Percentiles rank a stretch among this genome's conserved stretches.
phyloP scores from a whole-genome alignment of 257 asterid genomes.

The Plantago ovata region DNA sequence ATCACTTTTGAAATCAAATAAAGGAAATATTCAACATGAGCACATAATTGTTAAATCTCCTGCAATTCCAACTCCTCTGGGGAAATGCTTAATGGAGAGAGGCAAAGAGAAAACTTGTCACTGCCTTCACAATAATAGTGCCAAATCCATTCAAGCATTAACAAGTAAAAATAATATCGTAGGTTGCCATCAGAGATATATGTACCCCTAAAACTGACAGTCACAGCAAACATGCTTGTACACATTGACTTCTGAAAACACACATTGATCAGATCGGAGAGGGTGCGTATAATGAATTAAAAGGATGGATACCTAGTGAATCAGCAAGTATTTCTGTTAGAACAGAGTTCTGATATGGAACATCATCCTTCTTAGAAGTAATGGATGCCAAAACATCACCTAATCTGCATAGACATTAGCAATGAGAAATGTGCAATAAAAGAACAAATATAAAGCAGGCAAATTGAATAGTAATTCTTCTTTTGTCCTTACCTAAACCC shows the following conservation, averaged over 20 bases:
- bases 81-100: no score
- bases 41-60: no score
- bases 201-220: slow-evolving; percentile 13
- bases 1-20: no score
- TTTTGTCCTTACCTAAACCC: no score
- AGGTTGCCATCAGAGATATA: slow-evolving; percentile 12
- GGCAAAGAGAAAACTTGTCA: neutral
- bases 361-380: slow-evolving; percentile 67
- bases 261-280: slow-evolving; percentile 9
- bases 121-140: neutral
- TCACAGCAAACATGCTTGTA: slow-evolving; percentile 1
- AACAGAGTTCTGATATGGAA: slow-evolving; percentile 81
- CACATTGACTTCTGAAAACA: slow-evolving; percentile 8
- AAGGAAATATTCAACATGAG: no score
- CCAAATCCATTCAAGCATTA: slow-evolving; percentile 12
- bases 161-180: slow-evolving; percentile 15
- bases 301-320: slow-evolving; percentile 57
- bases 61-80: no score
- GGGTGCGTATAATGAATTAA: neutral
- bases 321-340: slow-evolving; percentile 87
- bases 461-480: no score
- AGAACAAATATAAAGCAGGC: slow-evolving; percentile 15
- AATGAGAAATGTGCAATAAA: slow-evolving; percentile 20
- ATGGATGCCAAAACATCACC: slow-evolving; percentile 96
- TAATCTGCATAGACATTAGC: slow-evolving; percentile 57